Base-by-base conservation (phyloP, 306 rosid species). In the Ziziphus jujuba region DNA sequence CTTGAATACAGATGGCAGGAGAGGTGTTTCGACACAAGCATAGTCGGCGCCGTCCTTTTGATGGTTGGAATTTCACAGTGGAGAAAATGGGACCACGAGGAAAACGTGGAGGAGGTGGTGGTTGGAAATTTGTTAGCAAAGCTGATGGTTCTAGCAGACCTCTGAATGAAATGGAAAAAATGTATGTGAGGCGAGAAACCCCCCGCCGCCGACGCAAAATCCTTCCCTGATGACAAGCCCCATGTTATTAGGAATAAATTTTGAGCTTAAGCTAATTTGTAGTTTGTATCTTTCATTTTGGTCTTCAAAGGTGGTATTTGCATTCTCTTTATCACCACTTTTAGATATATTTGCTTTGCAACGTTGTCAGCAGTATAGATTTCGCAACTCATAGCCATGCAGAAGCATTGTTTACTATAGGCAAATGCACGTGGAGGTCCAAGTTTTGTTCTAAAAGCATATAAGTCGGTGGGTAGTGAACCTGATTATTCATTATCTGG, bases 91-190 rank as follows among this genome's bases (percentile, higher is more conserved):
- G 98, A 61, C 56, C 85, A 2, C 77, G 59, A 24, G 98, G 97
- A 65, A 89, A 86, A 76, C 91, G 88, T 67, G 96, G 98, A 34
- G 81, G 76, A 58, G 95, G 87, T 5, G 97, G 96, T 0, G 96
- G 97, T 50, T 86, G 97, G 98, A 93, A 83, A 81, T 90, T 93
- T 71, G 91, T 85, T 15, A 88, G 95, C 84, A 61, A 81, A 74
- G 87, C 96, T 0, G 89, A 93, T 84, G 98, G 98, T 69, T 93
- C 97, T 19, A 90, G 85, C 56, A 78, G 98, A 65, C 90, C 95
- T 5, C 81, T 88, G 66, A 87, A 90, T 52, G 97, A 90, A 77
- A 84, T 69, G 80, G 97, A 93, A 86, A 86, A 86, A 69, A 84
- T 93, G 98, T 93, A 88, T 24, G 93, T 80, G 59, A 86, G 49